Conservation (phyloP, 1,139 yeast genomes). For the Nematodospora anomalae region DNA sequence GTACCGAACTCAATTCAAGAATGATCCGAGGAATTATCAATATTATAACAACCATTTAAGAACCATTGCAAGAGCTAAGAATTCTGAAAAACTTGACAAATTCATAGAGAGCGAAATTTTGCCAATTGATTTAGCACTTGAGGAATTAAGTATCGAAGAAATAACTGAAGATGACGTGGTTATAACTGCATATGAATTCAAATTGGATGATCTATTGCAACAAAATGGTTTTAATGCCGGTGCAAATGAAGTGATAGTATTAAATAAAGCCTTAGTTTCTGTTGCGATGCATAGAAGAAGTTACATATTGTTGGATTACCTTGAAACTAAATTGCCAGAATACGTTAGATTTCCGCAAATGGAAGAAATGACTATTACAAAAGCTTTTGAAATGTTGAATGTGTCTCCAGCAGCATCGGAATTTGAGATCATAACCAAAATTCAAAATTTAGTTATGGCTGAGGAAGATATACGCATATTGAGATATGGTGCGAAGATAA, state of each 20-base stretch:
- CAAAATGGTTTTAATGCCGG: conserved; percentile 51
- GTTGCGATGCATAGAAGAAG: conserved; percentile 44
- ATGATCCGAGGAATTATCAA: conserved; percentile 36
- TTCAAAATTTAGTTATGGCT: conserved; percentile 38
- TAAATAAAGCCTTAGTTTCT: conserved; percentile 40
- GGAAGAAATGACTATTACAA: conserved; percentile 18
- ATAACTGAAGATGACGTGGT: conserved; percentile 76
- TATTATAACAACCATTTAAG: conserved; percentile 38
- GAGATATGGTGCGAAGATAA: conserved; percentile 49
- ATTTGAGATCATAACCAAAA: conserved; percentile 54
- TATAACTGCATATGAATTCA: conserved; percentile 66
- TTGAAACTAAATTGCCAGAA: conserved; percentile 45
- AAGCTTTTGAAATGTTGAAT: conserved; percentile 47
- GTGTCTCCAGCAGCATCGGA: conserved; percentile 50
- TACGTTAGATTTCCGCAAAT: conserved; percentile 20
- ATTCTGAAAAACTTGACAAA: conserved; percentile 41
- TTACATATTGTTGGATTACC: conserved; percentile 44
- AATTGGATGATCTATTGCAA: conserved; percentile 61
- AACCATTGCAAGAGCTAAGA: conserved; percentile 45
- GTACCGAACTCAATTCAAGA: conserved; percentile 41
- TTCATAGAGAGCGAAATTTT: conserved; percentile 57
- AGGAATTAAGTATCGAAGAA: conserved; percentile 58
- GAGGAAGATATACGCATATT: conserved; percentile 43
- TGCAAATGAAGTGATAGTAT: conserved; percentile 41
- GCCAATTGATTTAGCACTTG: conserved; percentile 58